phyloP scores from a whole-genome alignment of 306 rosid genomes.

The Gillenia trifoliata region DNA sequence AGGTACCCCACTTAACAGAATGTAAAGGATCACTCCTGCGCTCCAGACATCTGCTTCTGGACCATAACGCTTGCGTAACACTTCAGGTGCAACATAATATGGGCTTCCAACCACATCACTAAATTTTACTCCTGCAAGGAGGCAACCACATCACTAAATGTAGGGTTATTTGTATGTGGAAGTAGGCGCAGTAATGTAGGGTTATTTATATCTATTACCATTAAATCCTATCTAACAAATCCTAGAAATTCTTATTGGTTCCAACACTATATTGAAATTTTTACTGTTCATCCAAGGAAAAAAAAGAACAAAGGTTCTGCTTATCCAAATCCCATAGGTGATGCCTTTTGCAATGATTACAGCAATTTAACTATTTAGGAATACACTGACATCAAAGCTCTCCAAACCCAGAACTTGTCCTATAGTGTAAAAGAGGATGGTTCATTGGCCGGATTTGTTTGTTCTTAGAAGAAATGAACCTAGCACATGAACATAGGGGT shows the following conservation, averaged over 20 bases:
- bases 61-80: conserved; percentile 80
- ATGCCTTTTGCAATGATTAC: not conserved
- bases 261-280: not conserved
- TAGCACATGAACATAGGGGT: not conserved
- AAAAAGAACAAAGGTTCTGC: no score
- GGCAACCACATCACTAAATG: conserved; percentile 9
- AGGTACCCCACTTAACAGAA: conserved; percentile 97
- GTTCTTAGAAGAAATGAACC: not conserved
- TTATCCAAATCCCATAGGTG: not conserved
- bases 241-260: not conserved
- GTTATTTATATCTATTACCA: no score
- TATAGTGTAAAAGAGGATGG: not conserved
- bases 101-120: conserved; percentile 96
- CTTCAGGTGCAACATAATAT: conserved; percentile 98
- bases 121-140: conserved; percentile 70
- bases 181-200: not conserved
- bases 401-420: not conserved
- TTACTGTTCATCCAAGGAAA: no score
- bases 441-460: not conserved
- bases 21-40: conserved; percentile 93
- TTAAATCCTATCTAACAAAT: not conserved
- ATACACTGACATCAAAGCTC: not conserved
- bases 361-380: not conserved
- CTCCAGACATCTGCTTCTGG: conserved; percentile 99
- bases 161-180: not conserved